Evolutionary conservation across 2,329 filamentous ascomycete genomes (phyloP).

Genomic region (Cladosporium sp.): DNA sequence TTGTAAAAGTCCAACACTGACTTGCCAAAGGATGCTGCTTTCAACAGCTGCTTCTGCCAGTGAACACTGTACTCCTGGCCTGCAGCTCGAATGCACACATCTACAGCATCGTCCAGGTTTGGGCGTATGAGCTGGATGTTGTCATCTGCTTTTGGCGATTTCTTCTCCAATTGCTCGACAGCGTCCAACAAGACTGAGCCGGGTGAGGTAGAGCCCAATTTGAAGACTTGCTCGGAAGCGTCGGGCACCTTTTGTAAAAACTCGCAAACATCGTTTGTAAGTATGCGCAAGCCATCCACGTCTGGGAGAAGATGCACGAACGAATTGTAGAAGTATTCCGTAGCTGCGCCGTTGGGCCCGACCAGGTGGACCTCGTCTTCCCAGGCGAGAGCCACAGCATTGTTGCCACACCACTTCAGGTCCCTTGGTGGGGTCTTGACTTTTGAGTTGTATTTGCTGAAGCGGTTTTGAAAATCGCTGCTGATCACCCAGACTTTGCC

Average conservation of each 20-base stretch:
- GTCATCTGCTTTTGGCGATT: conserved; percentile 95
- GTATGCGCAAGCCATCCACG: conserved; percentile 81
- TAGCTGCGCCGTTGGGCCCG: conserved; percentile 75
- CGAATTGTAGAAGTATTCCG: conserved; percentile 78
- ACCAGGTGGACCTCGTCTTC: conserved; percentile 96
- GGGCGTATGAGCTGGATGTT: conserved; percentile 92
- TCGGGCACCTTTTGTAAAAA: conserved; percentile 90
- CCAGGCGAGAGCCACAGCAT: conserved; percentile 91
- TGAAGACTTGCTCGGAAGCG: conserved; percentile 74
- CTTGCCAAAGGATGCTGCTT: conserved; percentile 95
- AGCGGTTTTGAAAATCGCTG: conserved; percentile 87
- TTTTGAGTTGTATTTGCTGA: conserved; percentile 88
- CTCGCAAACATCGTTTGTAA: conserved; percentile 94
- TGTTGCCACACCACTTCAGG: conserved; percentile 94
- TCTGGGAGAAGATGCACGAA: conserved; percentile 87
- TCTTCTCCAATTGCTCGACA: conserved; percentile 83
- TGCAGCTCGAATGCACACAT: conserved; percentile 88
- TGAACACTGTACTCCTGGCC: conserved; percentile 86
- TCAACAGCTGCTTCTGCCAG: conserved; percentile 95
- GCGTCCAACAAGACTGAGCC: conserved; percentile 93
- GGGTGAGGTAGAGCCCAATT: conserved; percentile 81
- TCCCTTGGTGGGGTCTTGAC: conserved; percentile 83
- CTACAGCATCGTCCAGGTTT: conserved; percentile 87
- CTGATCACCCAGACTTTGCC: conserved; percentile 91
- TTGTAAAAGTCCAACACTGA: conserved; percentile 96